These are phyloP conservation scores for Apiotrichum akiyoshidainum DNA, from an alignment of 1,284 basidiomycete genomes.

Conservation along the genomic window DNA sequence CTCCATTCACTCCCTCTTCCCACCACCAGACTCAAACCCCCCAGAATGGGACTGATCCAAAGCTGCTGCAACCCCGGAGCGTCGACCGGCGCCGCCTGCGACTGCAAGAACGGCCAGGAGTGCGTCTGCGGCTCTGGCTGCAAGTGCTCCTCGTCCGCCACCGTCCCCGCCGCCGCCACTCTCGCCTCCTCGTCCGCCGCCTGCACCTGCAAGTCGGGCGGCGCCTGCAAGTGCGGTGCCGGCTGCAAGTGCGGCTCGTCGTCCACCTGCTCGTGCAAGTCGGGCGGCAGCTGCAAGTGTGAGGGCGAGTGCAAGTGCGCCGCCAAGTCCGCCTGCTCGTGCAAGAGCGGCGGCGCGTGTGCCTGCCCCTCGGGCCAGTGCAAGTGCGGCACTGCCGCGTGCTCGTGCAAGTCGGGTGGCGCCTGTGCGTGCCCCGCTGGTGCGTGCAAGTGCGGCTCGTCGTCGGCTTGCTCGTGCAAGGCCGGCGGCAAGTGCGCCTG, in stretches of 20 bases:
- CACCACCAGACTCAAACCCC: not conserved
- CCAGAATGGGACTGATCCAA: slow-evolving; percentile 2
- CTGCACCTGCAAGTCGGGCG: slow-evolving; percentile 7
- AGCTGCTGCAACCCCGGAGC: slow-evolving; percentile 3
- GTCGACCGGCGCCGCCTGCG: not conserved
- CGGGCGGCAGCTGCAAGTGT: not conserved
- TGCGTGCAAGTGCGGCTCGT: slow-evolving; percentile 12
- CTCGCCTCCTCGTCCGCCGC: not conserved
- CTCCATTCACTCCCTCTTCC: not conserved
- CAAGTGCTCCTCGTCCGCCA: not conserved
- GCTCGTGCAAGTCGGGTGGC: slow-evolving; percentile 6
- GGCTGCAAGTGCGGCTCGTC: slow-evolving; percentile 12
- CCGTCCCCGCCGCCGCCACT: no score
- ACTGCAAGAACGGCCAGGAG: slow-evolving; percentile 2
- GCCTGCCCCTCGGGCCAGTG: not conserved
- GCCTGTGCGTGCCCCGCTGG: slow-evolving; percentile 1
- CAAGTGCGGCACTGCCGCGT: not conserved
- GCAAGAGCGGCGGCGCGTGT: not conserved
- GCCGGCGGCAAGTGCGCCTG: slow-evolving; percentile 6
- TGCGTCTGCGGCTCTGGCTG: not conserved
- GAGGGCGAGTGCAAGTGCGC: not conserved
- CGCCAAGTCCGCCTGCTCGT: not conserved
- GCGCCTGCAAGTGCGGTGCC: slow-evolving; percentile 1
- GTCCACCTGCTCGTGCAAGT: not conserved
- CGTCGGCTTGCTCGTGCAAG: slow-evolving; percentile 4